Base-by-base conservation (phyloP, 805 yeast species). In the Yamadazyma paraphyllophila region DNA sequence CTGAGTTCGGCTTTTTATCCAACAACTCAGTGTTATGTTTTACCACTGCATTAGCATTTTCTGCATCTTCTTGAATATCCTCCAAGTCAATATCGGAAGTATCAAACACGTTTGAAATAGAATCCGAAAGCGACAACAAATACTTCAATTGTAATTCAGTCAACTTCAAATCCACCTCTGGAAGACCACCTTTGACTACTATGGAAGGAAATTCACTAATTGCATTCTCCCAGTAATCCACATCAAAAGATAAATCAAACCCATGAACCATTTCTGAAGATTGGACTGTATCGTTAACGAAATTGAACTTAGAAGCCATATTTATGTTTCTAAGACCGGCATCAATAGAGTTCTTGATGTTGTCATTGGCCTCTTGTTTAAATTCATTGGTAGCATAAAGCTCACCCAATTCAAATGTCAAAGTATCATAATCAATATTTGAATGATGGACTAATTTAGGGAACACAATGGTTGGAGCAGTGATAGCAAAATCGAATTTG, bases 401-500 rank as follows among this genome's bases (percentile, higher is more conserved):
- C 58, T 92, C 96, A 52, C 99, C 99, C 41, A 91, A 71, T 54
- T 88, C 80, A 13, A 85, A 79, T 0, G 85, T 81, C 29, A 92
- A 60, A 14, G 77, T 66, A 57, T 92, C 92, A 55, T 76, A 80
- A 20, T 51, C 50, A 7, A 39, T 33, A 2, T 66, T 55, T 2
- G 56, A 49, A 33, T 49, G 51, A 7, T 40, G 36, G 4, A 51
- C 48, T 2, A 57, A 27, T 26, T 44, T 54, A 0, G 98, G 96
- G 57, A 90, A 89, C 2, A 85, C 80, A 31, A 94, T 70, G 8
- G 85, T 85, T 0, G 99, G 99, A 1, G 97, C 88, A 43, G 80
- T 76, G 12, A 94, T 73, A 13, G 79, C 63, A 29, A 95, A 65
- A 55, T 91, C 86, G 59, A 91, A 77, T 51, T 82, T 81, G 65